Base-by-base conservation (phyloP, 352 stramenopile species). In the Globisporangium lucens region DNA sequence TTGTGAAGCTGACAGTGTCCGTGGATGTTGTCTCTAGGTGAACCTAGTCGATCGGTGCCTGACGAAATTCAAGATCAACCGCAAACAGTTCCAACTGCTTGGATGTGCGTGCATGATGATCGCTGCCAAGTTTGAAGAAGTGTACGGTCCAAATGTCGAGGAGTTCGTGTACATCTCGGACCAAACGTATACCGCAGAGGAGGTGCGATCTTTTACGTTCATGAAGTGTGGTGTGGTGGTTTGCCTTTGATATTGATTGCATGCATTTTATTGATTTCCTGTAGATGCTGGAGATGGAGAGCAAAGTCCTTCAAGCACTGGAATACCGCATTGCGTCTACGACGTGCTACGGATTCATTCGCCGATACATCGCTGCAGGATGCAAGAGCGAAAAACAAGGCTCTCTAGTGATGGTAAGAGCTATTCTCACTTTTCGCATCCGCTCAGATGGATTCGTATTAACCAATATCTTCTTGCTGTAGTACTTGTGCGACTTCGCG, bases 121-220 rank as follows among this genome's bases (percentile, higher is more conserved):
- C 65, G 96, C 97, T 43, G 95, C 90, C 73, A 99, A 99, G 73
- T 99, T 98, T 69, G 97, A 99, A 80, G 97, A 99, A 75, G 97
- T 99, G 20, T 98, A 98, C 70, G 89, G 90, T 15, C 93, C 93
- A 7, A 95, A 96, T 56, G 81, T 94, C 60, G 85, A 95, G 58
- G 97, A 99, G 65, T 99, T 96, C 76, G 95, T 99, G 5, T 99
- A 99, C 82, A 98, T 99, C 66, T 98, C 94, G 2, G 96, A 99
- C 74, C 84, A 98, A 70, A 97, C 96, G 20, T 99, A 99, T 76
- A 97, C 86, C 22, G 74, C 80, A 6, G 80, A 91, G 56, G 80
- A 93, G 83, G 84, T 93, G 71, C 3, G 72, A 68, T 4, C 36
- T n/a, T 33, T 41, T 35, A 33, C 63, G n/a, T n/a, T 4, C 7